Evolutionary conservation across 2,329 filamentous ascomycete species (phyloP).

Genomic region (Xylaria sp.): DNA sequence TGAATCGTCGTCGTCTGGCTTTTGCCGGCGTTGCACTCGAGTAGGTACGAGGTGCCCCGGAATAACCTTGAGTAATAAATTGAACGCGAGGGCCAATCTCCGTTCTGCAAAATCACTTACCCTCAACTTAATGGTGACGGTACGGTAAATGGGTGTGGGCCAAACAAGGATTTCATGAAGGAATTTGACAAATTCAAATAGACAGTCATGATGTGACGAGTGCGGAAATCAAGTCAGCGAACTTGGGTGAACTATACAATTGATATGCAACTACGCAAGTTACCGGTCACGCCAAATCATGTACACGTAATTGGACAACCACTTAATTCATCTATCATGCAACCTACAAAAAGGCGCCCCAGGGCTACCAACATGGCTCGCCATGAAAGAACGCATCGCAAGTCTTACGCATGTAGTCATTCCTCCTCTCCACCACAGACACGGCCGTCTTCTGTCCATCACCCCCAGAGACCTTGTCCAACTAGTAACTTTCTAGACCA

Average conservation of each 20-base stretch:
- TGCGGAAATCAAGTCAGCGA: not conserved
- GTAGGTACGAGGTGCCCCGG: not conserved
- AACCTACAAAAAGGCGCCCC: constrained; percentile 21
- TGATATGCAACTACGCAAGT: not conserved
- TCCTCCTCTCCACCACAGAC: constrained; percentile 20
- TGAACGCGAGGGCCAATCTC: not conserved
- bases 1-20: not conserved
- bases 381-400: constrained; percentile 29
- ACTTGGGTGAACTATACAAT: not conserved
- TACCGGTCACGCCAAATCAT: not conserved
- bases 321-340: constrained; percentile 27
- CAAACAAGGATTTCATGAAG: not conserved
- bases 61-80: not conserved
- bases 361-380: constrained; percentile 24
- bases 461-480: constrained; percentile 33
- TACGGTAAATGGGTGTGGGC: too few relatives aligned
- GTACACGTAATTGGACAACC: constrained; percentile 8
- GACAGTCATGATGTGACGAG: not conserved
- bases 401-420: constrained; percentile 24
- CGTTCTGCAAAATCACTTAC: too few relatives aligned
- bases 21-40: not conserved
- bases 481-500: constrained; percentile 29
- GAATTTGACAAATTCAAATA: not conserved
- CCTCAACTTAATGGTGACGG: too few relatives aligned
- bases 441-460: constrained; percentile 24